These are phyloP conservation scores for Plasmodium blacklocki DNA, from an alignment of 169 alveolate species.

Conservation along the genomic window DNA sequence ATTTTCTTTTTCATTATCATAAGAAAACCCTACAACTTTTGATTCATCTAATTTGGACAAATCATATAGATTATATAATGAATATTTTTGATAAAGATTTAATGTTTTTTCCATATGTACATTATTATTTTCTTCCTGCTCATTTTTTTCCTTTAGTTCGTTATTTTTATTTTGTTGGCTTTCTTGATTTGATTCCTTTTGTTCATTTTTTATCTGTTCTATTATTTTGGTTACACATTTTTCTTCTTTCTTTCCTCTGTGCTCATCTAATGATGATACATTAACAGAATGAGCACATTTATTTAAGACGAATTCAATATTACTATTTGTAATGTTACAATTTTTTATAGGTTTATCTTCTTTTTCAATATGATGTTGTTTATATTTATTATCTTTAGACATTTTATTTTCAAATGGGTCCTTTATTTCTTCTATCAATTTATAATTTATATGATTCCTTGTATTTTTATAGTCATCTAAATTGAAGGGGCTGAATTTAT, in stretches of 20 bases:
- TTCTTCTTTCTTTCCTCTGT: not conserved
- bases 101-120: too few species aligned
- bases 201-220: not conserved
- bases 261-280: not conserved
- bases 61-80: slow-evolving; percentile 26
- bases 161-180: slow-evolving; percentile 1
- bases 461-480: too few species aligned
- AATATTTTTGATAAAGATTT: slow-evolving; percentile 18
- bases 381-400: too few species aligned
- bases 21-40: slow-evolving; percentile 23
- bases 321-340: too few species aligned
- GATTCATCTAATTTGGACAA: slow-evolving; percentile 10
- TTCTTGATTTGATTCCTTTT: not conserved
- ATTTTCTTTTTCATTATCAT: slow-evolving; percentile 29
- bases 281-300: too few species aligned
- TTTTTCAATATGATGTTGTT: not conserved
- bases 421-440: too few species aligned
- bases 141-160: slow-evolving; percentile 35
- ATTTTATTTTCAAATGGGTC: too few species aligned
- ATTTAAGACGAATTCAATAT: too few species aligned
- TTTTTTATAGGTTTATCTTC: not conserved
- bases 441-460: too few species aligned
- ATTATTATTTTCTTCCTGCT: slow-evolving; percentile 13
- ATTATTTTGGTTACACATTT: not conserved
- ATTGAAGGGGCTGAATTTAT: not conserved